Conservation (phyloP, 1,284 basidiomycete genomes). For the Ceratobasidium sp. region DNA sequence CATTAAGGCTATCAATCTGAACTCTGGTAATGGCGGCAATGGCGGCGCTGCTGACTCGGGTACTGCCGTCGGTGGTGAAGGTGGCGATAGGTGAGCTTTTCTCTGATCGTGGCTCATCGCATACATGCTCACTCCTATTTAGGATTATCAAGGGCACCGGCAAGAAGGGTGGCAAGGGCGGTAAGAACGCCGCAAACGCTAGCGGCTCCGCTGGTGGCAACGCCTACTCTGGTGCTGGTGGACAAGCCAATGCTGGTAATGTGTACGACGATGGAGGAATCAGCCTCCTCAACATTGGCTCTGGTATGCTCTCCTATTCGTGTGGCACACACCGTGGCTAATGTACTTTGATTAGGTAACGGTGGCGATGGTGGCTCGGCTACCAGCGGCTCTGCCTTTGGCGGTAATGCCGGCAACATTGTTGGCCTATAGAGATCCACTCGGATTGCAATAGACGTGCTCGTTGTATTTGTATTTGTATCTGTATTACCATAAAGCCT, state of each 20-base stretch:
- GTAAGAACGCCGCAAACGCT: conserved; percentile 28
- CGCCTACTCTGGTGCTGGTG: conserved; percentile 31
- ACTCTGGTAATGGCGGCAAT: conserved; percentile 54
- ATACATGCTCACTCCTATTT: conserved; percentile 16
- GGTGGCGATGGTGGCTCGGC: conserved; percentile 35
- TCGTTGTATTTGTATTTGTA: conserved; percentile 40
- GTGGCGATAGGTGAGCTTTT: conserved; percentile 42
- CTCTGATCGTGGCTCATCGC: neutral
- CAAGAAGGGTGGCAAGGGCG: conserved; percentile 38
- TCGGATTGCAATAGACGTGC: neutral
- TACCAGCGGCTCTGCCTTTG: conserved; percentile 33
- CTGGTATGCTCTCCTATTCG: conserved; percentile 20
- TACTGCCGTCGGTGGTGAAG: conserved; percentile 51
- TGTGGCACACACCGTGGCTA: neutral
- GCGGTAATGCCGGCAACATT: conserved; percentile 33
- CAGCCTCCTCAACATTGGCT: conserved; percentile 36
- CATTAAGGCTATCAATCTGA: conserved; percentile 54
- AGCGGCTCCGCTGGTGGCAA: conserved; percentile 41
- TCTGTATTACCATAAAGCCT: conserved; percentile 30
- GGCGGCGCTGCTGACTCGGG: conserved; percentile 54
- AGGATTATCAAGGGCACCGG: conserved; percentile 37
- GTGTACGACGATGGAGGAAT: conserved; percentile 10
- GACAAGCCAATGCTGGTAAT: conserved; percentile 26
- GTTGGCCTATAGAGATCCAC: conserved; percentile 14
- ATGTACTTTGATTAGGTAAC: conserved; percentile 20